Evolutionary conservation across 495 filamentous ascomycete species (phyloP), one percentile per base, ranked within the genome.

Genomic region (Entonaema liquescens): DNA sequence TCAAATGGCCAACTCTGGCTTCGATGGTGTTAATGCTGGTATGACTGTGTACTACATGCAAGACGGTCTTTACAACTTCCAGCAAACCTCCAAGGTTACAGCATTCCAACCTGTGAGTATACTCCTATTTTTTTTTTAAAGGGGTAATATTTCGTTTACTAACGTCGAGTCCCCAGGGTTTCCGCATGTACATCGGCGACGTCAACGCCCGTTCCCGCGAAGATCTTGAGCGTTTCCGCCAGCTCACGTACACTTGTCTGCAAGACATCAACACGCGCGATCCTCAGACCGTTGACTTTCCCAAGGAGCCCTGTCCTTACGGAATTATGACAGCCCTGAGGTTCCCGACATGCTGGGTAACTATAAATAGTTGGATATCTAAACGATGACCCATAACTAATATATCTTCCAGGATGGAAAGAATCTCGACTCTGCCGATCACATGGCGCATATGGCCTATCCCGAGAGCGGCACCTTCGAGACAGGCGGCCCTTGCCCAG

Each of bases 391-490:
- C n/a, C n/a, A n/a, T n/a, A n/a, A n/a, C n/a, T n/a, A n/a, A n/a
- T n/a, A n/a, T n/a, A n/a, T n/a, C n/a, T n/a, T n/a, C n/a, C n/a
- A n/a, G n/a, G 77, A 79, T 35, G 77, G 78, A 61, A 71, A 70
- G 62, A 77, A 78, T 63, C 73, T 79, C 52, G 78, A 79, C 62
- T 72, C 64, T n/a, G 61, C 78, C 2, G 73, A 79, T 70, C 78
- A 79, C 65, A 65, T 73, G 36, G 66, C 38, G 23, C 77, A 78
- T 53, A 74, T 78, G 54, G 78, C 75, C 63, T 68, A 68, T 54
- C 68, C 65, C 0, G 74, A 76, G 42, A 80, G 79, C 54, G 76
- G 84, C 53, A 78, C 74, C 31, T 66, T 59, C 61, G 72, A 66
- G 57, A 73, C 61, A 19, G 60, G 60, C 52, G 69, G 58, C 0